These are phyloP conservation scores for Ophiocordyceps australis DNA, from an alignment of 2,329 filamentous ascomycete species.

Conservation along the genomic window DNA sequence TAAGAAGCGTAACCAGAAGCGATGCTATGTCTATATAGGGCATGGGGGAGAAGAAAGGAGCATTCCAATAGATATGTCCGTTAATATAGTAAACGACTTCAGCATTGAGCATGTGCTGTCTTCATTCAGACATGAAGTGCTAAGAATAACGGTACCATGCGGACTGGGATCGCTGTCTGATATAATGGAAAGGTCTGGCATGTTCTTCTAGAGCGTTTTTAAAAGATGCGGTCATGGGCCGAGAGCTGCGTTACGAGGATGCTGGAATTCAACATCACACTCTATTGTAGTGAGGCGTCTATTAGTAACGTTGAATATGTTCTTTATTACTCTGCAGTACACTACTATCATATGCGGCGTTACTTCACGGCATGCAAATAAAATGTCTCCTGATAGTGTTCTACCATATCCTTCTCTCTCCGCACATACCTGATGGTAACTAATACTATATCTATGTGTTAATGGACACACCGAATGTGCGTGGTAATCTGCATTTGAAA, in stretches of 20 bases:
- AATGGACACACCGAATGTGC: too few relatives aligned
- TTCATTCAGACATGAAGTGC: background rate
- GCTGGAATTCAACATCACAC: background rate
- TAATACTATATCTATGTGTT: too few relatives aligned
- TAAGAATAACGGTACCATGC: background rate
- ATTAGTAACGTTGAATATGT: too few relatives aligned
- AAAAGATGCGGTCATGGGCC: background rate
- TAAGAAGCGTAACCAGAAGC: background rate
- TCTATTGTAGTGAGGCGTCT: too few relatives aligned
- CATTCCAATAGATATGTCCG: background rate
- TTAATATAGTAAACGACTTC: background rate
- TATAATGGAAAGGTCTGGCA: background rate
- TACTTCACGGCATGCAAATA: too few relatives aligned
- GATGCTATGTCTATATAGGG: background rate
- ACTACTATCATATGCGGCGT: too few relatives aligned
- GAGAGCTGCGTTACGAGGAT: background rate
- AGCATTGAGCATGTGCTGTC: background rate
- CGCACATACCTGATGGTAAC: too few relatives aligned
- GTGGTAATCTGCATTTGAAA: too few relatives aligned
- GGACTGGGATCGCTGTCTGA: background rate
- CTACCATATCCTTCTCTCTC: too few relatives aligned
- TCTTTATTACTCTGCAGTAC: too few relatives aligned
- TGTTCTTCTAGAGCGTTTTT: background rate
- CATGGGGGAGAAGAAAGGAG: background rate
- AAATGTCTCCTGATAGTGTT: too few relatives aligned